Conservation (phyloP, 164 flowering plant genomes). For the Warburgia ugandensis region DNA sequence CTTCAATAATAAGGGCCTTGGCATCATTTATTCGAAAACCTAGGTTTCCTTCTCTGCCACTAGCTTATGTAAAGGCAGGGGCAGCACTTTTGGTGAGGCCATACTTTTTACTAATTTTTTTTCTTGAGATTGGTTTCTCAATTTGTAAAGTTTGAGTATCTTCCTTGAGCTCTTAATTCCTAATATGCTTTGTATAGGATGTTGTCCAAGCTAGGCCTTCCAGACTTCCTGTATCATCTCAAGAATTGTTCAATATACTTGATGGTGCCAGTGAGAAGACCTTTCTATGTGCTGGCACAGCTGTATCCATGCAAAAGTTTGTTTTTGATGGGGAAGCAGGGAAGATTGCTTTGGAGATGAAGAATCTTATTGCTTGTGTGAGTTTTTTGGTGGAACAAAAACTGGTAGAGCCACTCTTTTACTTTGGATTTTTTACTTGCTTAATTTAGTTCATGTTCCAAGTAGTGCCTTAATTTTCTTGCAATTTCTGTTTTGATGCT, state of each 20-base stretch:
- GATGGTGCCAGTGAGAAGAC: slow-evolving; percentile 91
- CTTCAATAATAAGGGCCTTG: slow-evolving; percentile 51
- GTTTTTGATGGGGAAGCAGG: slow-evolving; percentile 81
- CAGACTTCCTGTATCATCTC: slow-evolving; percentile 55
- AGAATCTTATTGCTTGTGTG: slow-evolving; percentile 67
- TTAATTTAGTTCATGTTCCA: too few relatives aligned
- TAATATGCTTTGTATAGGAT: slow-evolving; percentile 45
- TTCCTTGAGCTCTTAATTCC: background rate
- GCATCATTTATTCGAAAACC: slow-evolving; percentile 47
- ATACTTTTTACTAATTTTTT: background rate
- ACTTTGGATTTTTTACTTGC: too few relatives aligned
- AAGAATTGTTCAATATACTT: slow-evolving; percentile 62
- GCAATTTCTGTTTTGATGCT: too few relatives aligned
- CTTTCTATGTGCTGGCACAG: slow-evolving; percentile 69
- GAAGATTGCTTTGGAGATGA: slow-evolving; percentile 67
- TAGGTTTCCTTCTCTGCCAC: slow-evolving; percentile 58
- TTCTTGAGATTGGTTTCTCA: background rate
- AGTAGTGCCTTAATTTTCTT: too few relatives aligned
- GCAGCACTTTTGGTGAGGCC: slow-evolving; percentile 57
- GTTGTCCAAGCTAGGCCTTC: slow-evolving; percentile 57
- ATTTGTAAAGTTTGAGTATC: background rate
- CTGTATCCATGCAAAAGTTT: slow-evolving; percentile 60
- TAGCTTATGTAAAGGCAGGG: slow-evolving; percentile 59
- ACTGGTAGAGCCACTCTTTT: too few relatives aligned
- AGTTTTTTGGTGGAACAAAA: slow-evolving; percentile 79